Conservation (phyloP, 1,284 basidiomycete genomes). For the Trametes hirsuta region DNA sequence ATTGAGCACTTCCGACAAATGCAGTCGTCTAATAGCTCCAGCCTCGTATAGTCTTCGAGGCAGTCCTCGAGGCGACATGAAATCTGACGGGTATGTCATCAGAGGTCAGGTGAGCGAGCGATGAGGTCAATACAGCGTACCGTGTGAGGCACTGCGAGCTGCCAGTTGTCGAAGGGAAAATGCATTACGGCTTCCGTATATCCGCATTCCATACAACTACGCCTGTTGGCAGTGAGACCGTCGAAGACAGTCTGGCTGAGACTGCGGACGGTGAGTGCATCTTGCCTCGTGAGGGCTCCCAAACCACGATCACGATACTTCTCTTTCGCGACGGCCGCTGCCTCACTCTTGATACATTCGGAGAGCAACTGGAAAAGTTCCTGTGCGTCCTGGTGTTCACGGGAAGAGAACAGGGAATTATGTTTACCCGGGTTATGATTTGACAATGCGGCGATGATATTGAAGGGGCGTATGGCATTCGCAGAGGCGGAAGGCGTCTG, state of each 20-base stretch:
- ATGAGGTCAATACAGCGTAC: constrained; percentile 37
- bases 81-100: constrained; percentile 37
- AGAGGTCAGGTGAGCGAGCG: constrained; percentile 6
- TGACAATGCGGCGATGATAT: constrained; percentile 72
- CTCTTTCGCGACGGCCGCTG: constrained; percentile 65
- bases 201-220: constrained; percentile 81
- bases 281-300: constrained; percentile 45
- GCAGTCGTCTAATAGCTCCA: constrained; percentile 83
- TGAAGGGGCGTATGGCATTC: constrained; percentile 67
- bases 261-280: constrained; percentile 41
- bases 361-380: constrained; percentile 93
- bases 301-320: constrained; percentile 68
- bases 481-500: constrained; percentile 68
- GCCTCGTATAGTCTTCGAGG: constrained; percentile 78
- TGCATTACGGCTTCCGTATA: constrained; percentile 91
- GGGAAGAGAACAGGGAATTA: constrained; percentile 75
- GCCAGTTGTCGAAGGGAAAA: constrained; percentile 83
- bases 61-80: constrained; percentile 73
- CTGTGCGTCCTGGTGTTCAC: constrained; percentile 94
- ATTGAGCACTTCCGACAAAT: constrained; percentile 84
- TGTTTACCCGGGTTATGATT: constrained; percentile 56
- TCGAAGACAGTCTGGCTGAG: constrained; percentile 75
- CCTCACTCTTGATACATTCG: constrained; percentile 85
- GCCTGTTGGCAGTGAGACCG: constrained; percentile 79
- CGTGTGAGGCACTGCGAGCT: constrained; percentile 71